phyloP scores from a whole-genome alignment of 2,329 filamentous ascomycete species.

The Dissoconium aciculare region DNA sequence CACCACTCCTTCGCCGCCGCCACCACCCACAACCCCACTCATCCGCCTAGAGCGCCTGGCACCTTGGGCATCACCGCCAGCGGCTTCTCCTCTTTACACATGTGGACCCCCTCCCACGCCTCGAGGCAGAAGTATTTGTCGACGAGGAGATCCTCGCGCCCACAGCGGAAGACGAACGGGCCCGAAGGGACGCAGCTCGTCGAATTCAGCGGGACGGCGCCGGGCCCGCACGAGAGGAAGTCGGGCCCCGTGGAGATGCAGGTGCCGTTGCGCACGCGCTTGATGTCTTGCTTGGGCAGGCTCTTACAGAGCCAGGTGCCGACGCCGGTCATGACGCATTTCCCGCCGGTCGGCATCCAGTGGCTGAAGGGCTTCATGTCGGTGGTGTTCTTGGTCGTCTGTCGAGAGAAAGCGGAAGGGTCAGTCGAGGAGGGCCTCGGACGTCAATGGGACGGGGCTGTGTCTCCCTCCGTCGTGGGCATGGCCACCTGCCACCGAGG shows the following conservation, averaged over 20 bases:
- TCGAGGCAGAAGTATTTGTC: conserved; percentile 1
- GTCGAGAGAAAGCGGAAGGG: background rate
- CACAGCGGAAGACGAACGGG: background rate
- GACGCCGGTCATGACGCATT: conserved; percentile 1
- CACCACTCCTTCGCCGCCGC: too few species aligned
- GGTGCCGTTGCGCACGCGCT: background rate
- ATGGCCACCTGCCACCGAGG: too few species aligned
- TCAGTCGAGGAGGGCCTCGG: too few species aligned
- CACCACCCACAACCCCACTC: too few species aligned
- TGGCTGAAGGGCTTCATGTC: background rate
- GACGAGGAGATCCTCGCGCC: background rate
- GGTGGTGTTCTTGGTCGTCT: too few species aligned
- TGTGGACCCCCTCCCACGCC: background rate
- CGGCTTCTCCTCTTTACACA: conserved; percentile 53
- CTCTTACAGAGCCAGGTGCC: background rate
- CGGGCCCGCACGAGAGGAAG: background rate
- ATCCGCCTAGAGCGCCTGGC: conserved; percentile 36
- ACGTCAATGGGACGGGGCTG: too few species aligned
- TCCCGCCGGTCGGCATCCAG: background rate
- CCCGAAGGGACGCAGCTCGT: background rate
- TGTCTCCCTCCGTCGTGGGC: too few species aligned
- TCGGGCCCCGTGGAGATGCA: background rate
- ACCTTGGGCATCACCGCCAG: conserved; percentile 56
- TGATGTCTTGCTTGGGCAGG: background rate
- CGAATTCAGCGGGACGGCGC: background rate